Evolutionary conservation across 176 grass and related monocot species (phyloP).

Genomic region (Tillandsia leiboldiana): DNA sequence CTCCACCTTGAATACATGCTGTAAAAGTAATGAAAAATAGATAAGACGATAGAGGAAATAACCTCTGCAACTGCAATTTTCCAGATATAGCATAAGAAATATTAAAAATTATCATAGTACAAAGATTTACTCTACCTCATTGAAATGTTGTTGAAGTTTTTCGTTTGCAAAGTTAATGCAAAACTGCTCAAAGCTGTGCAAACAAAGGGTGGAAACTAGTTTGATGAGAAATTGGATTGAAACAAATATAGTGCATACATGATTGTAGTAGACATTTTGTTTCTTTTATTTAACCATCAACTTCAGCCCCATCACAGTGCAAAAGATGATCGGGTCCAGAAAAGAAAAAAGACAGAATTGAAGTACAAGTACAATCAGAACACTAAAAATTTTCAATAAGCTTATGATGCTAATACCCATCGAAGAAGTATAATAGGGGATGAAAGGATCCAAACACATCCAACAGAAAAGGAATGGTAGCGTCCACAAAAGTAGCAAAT

Average conservation of each 20-base stretch:
- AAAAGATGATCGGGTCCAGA: neutral
- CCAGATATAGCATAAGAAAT: neutral
- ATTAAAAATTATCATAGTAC: neutral
- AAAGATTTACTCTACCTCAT: constrained; percentile 45
- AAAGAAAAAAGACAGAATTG: neutral
- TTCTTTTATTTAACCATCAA: neutral
- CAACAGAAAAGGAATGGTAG: neutral
- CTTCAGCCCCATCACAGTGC: neutral
- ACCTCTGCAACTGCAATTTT: constrained; percentile 3
- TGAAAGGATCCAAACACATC: neutral
- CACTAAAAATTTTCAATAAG: neutral
- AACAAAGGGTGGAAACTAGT: constrained; percentile 18
- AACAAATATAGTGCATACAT: neutral
- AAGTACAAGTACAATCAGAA: neutral
- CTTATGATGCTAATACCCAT: neutral
- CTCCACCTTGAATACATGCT: constrained; percentile 99
- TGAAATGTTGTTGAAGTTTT: constrained; percentile 99
- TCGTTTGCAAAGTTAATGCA: constrained; percentile 99
- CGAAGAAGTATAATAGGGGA: neutral
- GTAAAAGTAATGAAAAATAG: constrained; percentile 23
- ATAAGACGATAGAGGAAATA: constrained; percentile 20
- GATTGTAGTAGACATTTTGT: neutral
- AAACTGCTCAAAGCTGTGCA: constrained; percentile 90
- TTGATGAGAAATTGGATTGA: neutral
- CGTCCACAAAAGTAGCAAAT: neutral